phyloP scores from a whole-genome alignment of 805 yeast species.

The Sugiyamaella boreocaroliniensis region DNA sequence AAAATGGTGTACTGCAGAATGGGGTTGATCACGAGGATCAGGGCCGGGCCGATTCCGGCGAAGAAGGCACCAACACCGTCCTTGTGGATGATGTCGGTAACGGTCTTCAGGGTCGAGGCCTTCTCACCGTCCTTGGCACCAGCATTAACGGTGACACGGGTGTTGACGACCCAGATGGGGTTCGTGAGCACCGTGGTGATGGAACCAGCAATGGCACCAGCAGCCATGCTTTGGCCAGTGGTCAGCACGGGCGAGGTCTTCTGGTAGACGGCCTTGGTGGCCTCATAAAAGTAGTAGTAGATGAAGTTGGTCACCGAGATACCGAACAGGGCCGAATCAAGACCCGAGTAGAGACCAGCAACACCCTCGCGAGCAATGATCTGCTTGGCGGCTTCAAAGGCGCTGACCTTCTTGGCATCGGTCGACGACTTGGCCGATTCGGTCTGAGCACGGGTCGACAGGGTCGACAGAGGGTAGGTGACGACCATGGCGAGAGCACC shows the following conservation, averaged over 20 bases:
- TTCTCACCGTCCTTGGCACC: constrained; percentile 25
- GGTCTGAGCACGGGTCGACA: constrained; percentile 88
- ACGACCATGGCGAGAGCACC: constrained; percentile 82
- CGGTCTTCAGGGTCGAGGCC: constrained; percentile 47
- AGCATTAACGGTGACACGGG: constrained; percentile 66
- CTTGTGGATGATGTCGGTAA: constrained; percentile 54
- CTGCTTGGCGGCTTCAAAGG: constrained; percentile 38
- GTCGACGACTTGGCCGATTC: constrained; percentile 31
- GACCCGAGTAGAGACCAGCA: constrained; percentile 70
- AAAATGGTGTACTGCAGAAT: constrained; percentile 86
- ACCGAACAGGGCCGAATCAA: constrained; percentile 83
- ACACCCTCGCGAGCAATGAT: constrained; percentile 56
- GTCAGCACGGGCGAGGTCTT: constrained; percentile 27
- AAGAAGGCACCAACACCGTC: constrained; percentile 72
- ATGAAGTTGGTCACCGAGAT: constrained; percentile 80
- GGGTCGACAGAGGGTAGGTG: constrained; percentile 83
- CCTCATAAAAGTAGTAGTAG: constrained; percentile 86
- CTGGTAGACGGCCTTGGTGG: constrained; percentile 36
- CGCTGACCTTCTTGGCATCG: constrained; percentile 21
- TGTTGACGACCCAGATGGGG: constrained; percentile 94
- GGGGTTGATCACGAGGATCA: constrained; percentile 80
- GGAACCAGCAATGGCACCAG: constrained; percentile 84
- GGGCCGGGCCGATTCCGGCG: constrained; percentile 83
- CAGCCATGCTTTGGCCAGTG: constrained; percentile 60
- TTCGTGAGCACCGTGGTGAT: constrained; percentile 75